Base-by-base conservation (phyloP, 805 yeast genomes). In the Wickerhamiella domercqiae region DNA sequence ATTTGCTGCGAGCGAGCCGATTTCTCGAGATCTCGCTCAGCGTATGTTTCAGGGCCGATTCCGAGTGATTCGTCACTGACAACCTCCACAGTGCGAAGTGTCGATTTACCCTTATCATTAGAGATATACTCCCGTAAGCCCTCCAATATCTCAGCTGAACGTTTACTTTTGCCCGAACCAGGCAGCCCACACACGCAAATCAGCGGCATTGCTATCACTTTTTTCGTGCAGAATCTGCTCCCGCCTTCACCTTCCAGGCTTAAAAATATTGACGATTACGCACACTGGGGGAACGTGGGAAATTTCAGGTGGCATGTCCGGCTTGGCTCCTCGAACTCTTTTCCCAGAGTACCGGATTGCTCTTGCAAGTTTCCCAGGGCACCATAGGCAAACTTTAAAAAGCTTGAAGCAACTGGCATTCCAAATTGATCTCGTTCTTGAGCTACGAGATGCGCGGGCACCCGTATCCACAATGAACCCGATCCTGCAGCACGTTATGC, bases 371-470 rank as follows among this genome's bases (percentile, higher is more conserved):
- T 83, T 83, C 59, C 82, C 82, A 48, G 95, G 96, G 9, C 96
- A 86, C 53, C 97, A 87, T 49, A 71, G 73, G 43, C 75, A 73
- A 43, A 94, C 95, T 0, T 61, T 87, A 21, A 68, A 72, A 34
- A 67, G 61, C 42, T 71, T 86, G 61, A 67, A 73, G 11, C 71
- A 68, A 26, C 54, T 82, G 21, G 71, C 87, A 2, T 84, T 90
- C 3, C 86, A 81, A 47, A 64, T 84, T 14, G 94, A 87, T 52
- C 56, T 83, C 33, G 70, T 90, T 2, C 56, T 87, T 5, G 98
- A 90, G 51, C 68, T 90, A 6, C 60, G 97, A 51, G 98, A 90
- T 54, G 64, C 87, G 1, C 59, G 98, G 43, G 94, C 95, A 0
- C 98, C 98, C 0, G 47, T 86, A 2, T 68, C 87, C 3, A 77